Base-by-base conservation (phyloP, 345 rosid genomes). In the Hibiscus syriacus region DNA sequence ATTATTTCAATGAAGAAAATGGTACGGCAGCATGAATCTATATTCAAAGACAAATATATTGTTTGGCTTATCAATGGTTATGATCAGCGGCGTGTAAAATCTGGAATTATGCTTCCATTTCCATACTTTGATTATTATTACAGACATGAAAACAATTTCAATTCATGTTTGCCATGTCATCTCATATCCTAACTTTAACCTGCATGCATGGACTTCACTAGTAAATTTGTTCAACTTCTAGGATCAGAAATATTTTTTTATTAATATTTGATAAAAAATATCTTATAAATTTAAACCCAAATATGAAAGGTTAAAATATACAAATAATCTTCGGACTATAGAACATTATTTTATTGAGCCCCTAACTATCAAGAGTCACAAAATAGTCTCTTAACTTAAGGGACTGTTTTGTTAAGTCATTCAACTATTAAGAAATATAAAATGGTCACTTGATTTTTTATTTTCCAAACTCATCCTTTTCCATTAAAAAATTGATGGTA, bases 61-160 rank as follows among this genome's bases (percentile, higher is more conserved):
- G 49, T 60, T 66, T 39, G 38, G 72, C 50, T 27, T 61, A 20
- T 49, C 17, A 53, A 32, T 34, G 26, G 60, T 16, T 30, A 61
- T 70, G 67, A 60, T 70, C 46, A 68, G 36, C 54, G 38, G 67
- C 62, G 54, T 68, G 55, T 55, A 19, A 27, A 57, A 45, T 46
- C 56, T 22, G 11, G 57, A 48, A 69, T 69, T 56, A 45, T 45
- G 62, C 43, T 69, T 17, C 14, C n/a, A 8, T 7, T 26, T 25
- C 27, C 5, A 41, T 50, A 45, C 52, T 50, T 60, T 36, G 73
- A n/a, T n/a, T n/a, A n/a, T n/a, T n/a, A n/a, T n/a, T 63, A 43
- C 53, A 25, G 53, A 43, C 50, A 63, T 3, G 67, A 41, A 45
- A 63, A 43, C 67, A 63, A 41, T 3, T 63, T 43, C 65, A 11